A percentile compares a stretch with the other conserved stretches of the same genome.
Conservation (phyloP, 2,329 filamentous ascomycete species). For the Thermothelomyces thermophilus region DNA sequence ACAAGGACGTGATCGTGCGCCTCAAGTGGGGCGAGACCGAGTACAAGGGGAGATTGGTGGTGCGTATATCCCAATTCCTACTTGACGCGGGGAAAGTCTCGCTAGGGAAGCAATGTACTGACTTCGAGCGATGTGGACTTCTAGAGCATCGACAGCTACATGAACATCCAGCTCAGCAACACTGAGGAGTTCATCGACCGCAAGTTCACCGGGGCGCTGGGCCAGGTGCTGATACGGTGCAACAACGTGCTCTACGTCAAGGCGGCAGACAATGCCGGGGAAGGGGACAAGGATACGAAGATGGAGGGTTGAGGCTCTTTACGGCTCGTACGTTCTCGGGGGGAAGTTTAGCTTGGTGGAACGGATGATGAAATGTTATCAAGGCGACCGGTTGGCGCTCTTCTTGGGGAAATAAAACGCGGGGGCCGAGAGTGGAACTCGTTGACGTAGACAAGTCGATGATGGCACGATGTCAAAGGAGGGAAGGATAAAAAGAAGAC, state of each 20-base stretch:
- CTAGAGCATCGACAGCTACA: conserved; percentile 85
- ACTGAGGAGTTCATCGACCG: conserved; percentile 90
- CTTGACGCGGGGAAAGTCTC: not conserved
- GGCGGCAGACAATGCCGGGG: conserved; percentile 41
- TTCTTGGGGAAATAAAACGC: no score
- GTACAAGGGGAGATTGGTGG: conserved; percentile 80
- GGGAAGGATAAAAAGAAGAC: no score
- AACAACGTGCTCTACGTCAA: conserved; percentile 97
- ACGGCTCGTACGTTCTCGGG: no score
- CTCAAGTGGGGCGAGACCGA: conserved; percentile 98
- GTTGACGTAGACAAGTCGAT: no score
- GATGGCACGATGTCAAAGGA: no score
- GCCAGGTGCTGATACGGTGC: conserved; percentile 81
- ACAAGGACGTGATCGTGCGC: conserved; percentile 83
- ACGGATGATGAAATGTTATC: no score
- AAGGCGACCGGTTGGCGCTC: no score
- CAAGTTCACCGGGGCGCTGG: conserved; percentile 75
- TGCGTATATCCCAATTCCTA: conserved; percentile 10
- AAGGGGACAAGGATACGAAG: conserved; percentile 49
- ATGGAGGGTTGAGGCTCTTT: conserved; percentile 48
- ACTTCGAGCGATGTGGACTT: not conserved
- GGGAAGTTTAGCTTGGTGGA: not conserved
- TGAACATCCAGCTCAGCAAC: conserved; percentile 91
- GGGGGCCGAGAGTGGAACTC: no score
- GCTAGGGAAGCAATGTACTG: not conserved